Evolutionary conservation across 2,329 filamentous ascomycete species (phyloP), one percentile per base, ranked within the genome.

Genomic region (Aspergillus unguis): DNA sequence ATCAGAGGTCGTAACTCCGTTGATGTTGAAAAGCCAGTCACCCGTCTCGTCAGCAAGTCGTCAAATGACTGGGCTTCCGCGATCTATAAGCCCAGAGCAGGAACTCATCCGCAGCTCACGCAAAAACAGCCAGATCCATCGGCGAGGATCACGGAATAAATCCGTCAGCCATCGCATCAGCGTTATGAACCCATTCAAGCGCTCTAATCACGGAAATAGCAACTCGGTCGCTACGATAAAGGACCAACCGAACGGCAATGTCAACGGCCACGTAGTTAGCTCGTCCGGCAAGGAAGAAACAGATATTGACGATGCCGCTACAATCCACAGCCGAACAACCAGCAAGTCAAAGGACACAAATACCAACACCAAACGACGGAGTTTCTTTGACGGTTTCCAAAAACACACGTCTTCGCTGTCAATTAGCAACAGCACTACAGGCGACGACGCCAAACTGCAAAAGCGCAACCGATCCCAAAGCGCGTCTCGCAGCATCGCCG

Each of bases 181-280:
- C 53, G 66, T 71, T 38, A 72, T 75, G 55, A 75, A 75, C 44
- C 71, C 70, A 2, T 75, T 75, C 62, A 75, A 70, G 56, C 72
- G 73, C 31, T 62, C 68, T 4, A 66, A 67, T 35, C 72, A 75
- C 50, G 64, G 60, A 9, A 56, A 62, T 5, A 65, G 63, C n/a
- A 67, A 63, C 48, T 74, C 71, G 2, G 65, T 69, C 27, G 66
- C 67, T 44, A 71, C 70, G 0, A 62, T 70, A 26, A 69, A 71
- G 9, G 55, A 54, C 28, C 63, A 58, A 8, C n/a, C 56, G 8
- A 65, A 56, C 32, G 56, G 52, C 38, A 48, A 29, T 3, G 54
- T 54, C 17, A 63, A 63, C 35, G 62, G 64, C 7, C 44, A 53
- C 35, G 26, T 28, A 4, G 7, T 26, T 17, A 44, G 52, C 11